Conservation (phyloP, 148 eudicot genomes). For the Rhododendron ovatum region DNA sequence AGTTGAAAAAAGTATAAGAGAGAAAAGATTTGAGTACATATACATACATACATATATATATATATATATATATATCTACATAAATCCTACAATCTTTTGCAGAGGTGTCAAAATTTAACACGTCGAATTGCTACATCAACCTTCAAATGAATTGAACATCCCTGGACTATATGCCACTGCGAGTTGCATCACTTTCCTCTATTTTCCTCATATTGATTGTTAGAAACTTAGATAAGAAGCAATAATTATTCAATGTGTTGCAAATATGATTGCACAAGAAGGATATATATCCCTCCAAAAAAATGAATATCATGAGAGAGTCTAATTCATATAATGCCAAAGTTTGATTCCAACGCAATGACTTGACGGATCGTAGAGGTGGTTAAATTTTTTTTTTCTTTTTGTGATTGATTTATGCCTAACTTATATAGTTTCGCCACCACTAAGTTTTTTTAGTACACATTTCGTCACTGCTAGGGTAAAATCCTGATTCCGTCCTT, state of each 20-base stretch:
- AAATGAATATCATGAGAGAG: background rate
- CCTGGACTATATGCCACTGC: background rate
- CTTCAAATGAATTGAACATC: background rate
- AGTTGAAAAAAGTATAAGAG: background rate
- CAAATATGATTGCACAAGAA: background rate
- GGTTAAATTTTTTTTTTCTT: background rate
- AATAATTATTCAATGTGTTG: background rate
- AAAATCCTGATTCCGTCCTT: too few relatives aligned
- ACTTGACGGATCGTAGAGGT: background rate
- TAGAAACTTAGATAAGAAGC: too few relatives aligned
- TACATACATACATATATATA: too few relatives aligned
- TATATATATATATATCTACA: background rate
- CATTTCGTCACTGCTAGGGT: too few relatives aligned
- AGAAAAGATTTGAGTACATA: background rate
- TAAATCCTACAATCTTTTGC: background rate
- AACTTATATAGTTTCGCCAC: too few relatives aligned
- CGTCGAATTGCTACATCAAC: background rate
- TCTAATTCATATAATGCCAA: background rate
- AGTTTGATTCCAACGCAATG: background rate
- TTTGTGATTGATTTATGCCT: too few relatives aligned
- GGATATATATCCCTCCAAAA: background rate
- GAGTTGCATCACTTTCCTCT: background rate
- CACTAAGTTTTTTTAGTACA: too few relatives aligned
- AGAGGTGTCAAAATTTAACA: background rate
- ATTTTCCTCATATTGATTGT: background rate